phyloP scores from a whole-genome alignment of 2,329 filamentous ascomycete genomes.

The Rutstroemia sp. region DNA sequence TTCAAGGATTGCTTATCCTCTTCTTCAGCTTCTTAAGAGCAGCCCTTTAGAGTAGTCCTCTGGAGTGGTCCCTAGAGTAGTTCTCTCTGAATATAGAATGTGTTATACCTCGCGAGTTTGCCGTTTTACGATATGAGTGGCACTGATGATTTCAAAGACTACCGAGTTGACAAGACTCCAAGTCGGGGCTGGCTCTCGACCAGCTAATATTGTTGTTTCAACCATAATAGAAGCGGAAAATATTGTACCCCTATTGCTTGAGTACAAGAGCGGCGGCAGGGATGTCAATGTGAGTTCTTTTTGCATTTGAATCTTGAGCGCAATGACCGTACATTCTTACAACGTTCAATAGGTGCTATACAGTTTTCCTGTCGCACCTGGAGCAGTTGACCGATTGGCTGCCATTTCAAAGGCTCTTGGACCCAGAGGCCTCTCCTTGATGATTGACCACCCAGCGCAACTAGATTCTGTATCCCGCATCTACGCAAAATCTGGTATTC shows the following conservation, averaged over 20 bases:
- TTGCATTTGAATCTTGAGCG: not conserved
- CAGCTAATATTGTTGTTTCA: constrained; percentile 58
- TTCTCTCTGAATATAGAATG: not conserved
- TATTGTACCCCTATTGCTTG: constrained; percentile 50
- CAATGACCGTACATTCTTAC: not conserved
- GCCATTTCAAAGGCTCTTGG: constrained; percentile 49
- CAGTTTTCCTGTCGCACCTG: constrained; percentile 60
- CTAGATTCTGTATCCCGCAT: constrained; percentile 42
- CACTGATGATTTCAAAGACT: constrained; percentile 40
- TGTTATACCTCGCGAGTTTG: no score
- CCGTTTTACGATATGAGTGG: constrained; percentile 12
- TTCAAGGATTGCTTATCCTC: not conserved
- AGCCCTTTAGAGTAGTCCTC: not conserved
- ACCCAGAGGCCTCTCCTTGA: constrained; percentile 48
- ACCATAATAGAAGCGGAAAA: constrained; percentile 69
- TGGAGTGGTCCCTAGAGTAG: not conserved
- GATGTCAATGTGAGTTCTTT: constrained; percentile 46
- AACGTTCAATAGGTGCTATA: constrained; percentile 37
- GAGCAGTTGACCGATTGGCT: constrained; percentile 52
- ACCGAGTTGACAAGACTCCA: constrained; percentile 59
- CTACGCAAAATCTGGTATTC: constrained; percentile 35
- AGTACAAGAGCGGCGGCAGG: constrained; percentile 47
- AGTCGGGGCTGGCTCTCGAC: constrained; percentile 47
- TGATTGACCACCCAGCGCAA: constrained; percentile 63
- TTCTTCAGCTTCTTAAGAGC: not conserved